phyloP scores from a whole-genome alignment of 2,329 filamentous ascomycete genomes.

The Ophiostoma australiae region DNA sequence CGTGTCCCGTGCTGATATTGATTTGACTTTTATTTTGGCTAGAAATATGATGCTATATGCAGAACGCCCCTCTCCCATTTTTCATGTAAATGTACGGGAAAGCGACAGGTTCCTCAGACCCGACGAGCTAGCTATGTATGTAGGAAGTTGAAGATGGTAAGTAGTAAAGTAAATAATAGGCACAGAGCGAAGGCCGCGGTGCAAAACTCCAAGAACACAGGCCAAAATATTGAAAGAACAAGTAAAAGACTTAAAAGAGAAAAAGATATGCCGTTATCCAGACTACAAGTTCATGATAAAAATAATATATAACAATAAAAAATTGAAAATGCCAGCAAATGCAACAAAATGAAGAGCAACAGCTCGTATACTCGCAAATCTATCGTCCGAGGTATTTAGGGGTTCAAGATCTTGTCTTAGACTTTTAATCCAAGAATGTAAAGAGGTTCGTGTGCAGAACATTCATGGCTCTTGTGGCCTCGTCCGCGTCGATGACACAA shows the following conservation, averaged over 20 bases:
- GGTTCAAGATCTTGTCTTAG: not conserved
- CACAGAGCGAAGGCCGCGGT: not conserved
- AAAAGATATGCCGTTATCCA: not conserved
- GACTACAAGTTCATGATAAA: not conserved
- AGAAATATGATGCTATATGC: not conserved
- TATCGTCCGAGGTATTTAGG: not conserved
- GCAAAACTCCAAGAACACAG: not conserved
- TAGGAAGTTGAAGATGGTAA: not conserved
- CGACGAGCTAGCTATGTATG: not conserved
- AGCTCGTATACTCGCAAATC: not conserved
- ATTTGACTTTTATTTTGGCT: not conserved
- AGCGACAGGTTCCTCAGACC: not conserved
- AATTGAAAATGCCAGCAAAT: not conserved
- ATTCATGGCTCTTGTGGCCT: slow-evolving; percentile 90
- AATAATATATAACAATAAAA: not conserved
- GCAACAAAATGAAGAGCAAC: slow-evolving; percentile 9
- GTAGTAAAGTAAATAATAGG: slow-evolving; percentile 1
- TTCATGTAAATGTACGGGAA: not conserved
- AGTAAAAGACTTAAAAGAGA: not conserved
- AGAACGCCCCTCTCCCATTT: slow-evolving; percentile 10
- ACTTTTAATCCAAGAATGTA: slow-evolving; percentile 73
- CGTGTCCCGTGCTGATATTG: not conserved
- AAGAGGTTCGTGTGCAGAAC: slow-evolving; percentile 96
- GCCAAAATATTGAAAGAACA: not conserved
- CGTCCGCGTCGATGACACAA: slow-evolving; percentile 87